These are phyloP conservation scores for Collybia nuda DNA, from an alignment of 768 basidiomycete genomes.

Conservation along the genomic window DNA sequence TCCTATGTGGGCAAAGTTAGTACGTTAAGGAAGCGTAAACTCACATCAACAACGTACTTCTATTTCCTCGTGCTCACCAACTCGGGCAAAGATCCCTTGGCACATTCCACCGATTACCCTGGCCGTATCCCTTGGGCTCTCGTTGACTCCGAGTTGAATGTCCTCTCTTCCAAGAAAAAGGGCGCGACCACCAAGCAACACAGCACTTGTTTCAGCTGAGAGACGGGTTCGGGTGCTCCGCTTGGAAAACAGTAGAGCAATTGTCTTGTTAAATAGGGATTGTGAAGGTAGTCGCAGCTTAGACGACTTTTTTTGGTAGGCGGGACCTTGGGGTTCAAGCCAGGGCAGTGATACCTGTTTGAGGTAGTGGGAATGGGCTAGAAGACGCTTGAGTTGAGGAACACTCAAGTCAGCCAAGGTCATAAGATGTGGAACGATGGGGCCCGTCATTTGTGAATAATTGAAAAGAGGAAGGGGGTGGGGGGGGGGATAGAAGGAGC, in stretches of 20 bases:
- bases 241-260: conserved; percentile 91
- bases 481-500: too few species aligned
- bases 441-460: conserved; percentile 9
- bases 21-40: conserved; percentile 1
- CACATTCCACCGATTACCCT: conserved; percentile 93
- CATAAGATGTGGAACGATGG: conserved; percentile 67
- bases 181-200: conserved; percentile 82
- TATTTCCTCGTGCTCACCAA: conserved; percentile 89
- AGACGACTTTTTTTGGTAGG: conserved; percentile 25
- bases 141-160: conserved; percentile 96
- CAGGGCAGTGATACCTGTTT: conserved; percentile 67
- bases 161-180: conserved; percentile 89
- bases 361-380: conserved; percentile 63
- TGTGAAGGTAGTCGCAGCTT: conserved; percentile 64
- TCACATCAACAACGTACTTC: conserved; percentile 54
- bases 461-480: too few species aligned
- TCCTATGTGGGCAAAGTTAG: conserved; percentile 50
- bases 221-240: conserved; percentile 91
- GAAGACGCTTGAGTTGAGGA: conserved; percentile 66
- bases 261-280: conserved; percentile 76
- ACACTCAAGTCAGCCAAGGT: conserved; percentile 86
- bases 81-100: conserved; percentile 95
- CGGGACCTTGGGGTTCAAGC: conserved; percentile 56
- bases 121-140: conserved; percentile 80
- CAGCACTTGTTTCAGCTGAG: conserved; percentile 79